These are phyloP conservation scores for Nelumbo lutea DNA, from an alignment of 164 flowering plant species.

Conservation along the genomic window DNA sequence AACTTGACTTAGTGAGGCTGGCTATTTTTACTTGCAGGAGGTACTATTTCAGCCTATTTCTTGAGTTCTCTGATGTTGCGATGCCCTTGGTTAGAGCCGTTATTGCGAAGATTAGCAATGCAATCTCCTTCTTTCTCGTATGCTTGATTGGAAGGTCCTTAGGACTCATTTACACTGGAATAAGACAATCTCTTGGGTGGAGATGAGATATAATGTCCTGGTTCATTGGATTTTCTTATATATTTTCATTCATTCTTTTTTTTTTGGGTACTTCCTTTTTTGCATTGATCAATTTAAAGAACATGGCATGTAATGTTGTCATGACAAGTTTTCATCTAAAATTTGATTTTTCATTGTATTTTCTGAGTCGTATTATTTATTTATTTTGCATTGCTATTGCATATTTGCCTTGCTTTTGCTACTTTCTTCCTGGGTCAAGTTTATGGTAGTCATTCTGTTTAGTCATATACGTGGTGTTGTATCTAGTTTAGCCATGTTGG, in stretches of 20 bases:
- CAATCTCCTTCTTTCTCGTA: conserved; percentile 85
- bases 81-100: conserved; percentile 68
- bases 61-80: conserved; percentile 75
- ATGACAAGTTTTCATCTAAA: neutral
- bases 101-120: conserved; percentile 57
- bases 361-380: too few species aligned
- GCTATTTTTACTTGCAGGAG: conserved; percentile 61
- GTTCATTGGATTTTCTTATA: neutral
- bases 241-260: neutral
- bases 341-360: conserved; percentile 2
- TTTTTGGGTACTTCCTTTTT: neutral
- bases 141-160: conserved; percentile 85
- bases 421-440: too few species aligned
- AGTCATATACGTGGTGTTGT: too few species aligned
- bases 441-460: too few species aligned
- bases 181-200: conserved; percentile 85
- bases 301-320: neutral
- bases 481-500: too few species aligned
- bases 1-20: neutral
- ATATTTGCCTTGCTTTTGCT: too few species aligned
- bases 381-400: too few species aligned
- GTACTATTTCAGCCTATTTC: conserved; percentile 86
- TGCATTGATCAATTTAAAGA: neutral
- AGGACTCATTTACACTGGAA: conserved; percentile 90
- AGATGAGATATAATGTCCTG: conserved; percentile 31